These are phyloP conservation scores for Oryza coarctata DNA, from an alignment of 176 grass and related monocot species.

Conservation along the genomic window DNA sequence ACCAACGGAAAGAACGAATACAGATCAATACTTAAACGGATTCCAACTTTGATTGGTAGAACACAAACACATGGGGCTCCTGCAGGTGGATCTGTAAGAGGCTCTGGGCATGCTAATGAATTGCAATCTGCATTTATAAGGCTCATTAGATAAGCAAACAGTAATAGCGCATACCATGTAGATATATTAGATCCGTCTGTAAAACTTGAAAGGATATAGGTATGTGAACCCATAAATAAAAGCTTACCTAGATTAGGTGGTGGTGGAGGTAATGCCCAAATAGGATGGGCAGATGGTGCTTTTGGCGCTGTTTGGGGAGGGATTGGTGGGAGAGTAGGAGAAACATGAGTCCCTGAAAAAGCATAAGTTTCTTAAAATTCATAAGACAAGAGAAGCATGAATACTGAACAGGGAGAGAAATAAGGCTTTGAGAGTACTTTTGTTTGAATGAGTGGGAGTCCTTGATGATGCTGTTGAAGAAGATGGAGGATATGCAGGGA, in stretches of 20 bases:
- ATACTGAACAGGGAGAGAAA: background rate
- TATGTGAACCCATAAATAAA: background rate
- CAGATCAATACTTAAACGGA: conserved; percentile 72
- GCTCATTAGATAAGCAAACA: conserved; percentile 20
- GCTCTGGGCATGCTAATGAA: conserved; percentile 70
- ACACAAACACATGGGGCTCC: conserved; percentile 89
- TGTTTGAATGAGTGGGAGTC: conserved; percentile 39
- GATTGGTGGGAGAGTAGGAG: conserved; percentile 56
- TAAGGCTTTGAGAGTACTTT: conserved; percentile 45
- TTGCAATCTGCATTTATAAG: conserved; percentile 73
- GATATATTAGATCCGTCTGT: background rate
- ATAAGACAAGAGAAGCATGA: background rate
- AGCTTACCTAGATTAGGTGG: conserved; percentile 82
- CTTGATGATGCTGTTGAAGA: conserved; percentile 38
- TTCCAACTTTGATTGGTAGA: conserved; percentile 89
- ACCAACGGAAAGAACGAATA: conserved; percentile 93
- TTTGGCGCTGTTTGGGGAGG: conserved; percentile 45
- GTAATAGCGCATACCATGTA: background rate
- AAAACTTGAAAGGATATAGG: conserved; percentile 4
- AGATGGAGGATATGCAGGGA: conserved; percentile 52
- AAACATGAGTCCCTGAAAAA: conserved; percentile 50
- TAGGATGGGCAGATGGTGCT: conserved; percentile 58
- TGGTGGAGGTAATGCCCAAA: conserved; percentile 85
- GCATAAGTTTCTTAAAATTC: conserved; percentile 8
- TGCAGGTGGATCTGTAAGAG: conserved; percentile 65